Conservation (phyloP, 768 basidiomycete species). For the Termitomyces sp. region DNA sequence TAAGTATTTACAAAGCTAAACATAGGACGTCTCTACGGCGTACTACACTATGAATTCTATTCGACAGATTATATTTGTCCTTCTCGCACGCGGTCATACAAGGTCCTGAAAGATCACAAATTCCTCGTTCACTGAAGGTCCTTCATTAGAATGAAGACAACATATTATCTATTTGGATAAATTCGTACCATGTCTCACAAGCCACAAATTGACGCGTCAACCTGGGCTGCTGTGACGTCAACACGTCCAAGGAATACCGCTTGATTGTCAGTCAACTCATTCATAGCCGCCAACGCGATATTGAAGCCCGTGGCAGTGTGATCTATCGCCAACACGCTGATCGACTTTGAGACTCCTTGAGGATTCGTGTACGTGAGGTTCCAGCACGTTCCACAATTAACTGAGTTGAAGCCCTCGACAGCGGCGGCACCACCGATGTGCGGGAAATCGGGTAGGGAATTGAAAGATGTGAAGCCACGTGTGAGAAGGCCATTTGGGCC, state of each 20-base stretch:
- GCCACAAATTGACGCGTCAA: conserved; percentile 21
- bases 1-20: background rate
- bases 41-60: background rate
- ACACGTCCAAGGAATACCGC: conserved; percentile 23
- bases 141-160: background rate
- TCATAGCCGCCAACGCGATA: conserved; percentile 24
- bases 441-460: conserved; percentile 43
- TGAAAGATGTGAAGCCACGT: conserved; percentile 33
- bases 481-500: conserved; percentile 38
- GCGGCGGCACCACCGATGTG: conserved; percentile 43
- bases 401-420: conserved; percentile 38
- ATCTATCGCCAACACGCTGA: conserved; percentile 44
- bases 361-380: conserved; percentile 32
- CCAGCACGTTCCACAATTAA: conserved; percentile 51
- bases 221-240: conserved; percentile 12
- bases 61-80: background rate
- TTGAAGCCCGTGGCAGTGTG: conserved; percentile 16
- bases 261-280: conserved; percentile 24
- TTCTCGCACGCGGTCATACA: background rate
- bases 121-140: background rate
- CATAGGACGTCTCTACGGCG: background rate
- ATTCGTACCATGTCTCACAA: conserved; percentile 9
- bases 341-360: conserved; percentile 18
- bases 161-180: no score
- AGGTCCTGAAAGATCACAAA: background rate